These are phyloP conservation scores for Neofusicoccum sp. DNA, from an alignment of 2,329 filamentous ascomycete species.

Conservation along the genomic window DNA sequence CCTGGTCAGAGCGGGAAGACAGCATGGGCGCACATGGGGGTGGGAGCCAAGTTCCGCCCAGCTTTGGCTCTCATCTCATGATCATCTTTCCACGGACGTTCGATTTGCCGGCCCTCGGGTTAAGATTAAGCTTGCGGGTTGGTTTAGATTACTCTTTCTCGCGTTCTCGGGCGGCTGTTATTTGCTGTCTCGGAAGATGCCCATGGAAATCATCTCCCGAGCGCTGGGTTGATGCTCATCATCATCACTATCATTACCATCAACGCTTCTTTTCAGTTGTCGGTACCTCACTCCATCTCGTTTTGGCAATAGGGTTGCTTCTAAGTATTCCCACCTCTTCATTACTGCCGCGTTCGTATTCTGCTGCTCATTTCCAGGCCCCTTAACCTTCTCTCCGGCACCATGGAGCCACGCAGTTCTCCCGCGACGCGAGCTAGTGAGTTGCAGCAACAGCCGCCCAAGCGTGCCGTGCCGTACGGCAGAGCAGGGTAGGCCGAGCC, in stretches of 20 bases:
- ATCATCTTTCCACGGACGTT: neutral
- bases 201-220: slow-evolving; percentile 9
- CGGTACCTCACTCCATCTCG: neutral
- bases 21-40: neutral
- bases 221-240: neutral
- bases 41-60: neutral
- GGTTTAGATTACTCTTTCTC: neutral
- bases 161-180: neutral
- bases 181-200: neutral
- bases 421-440: neutral
- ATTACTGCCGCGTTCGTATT: neutral
- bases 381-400: neutral
- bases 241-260: neutral
- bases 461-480: slow-evolving; percentile 11
- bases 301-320: neutral
- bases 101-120: neutral
- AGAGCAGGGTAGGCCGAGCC: slow-evolving; percentile 3
- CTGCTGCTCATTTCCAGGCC: slow-evolving; percentile 1
- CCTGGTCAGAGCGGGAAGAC: neutral
- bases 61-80: neutral
- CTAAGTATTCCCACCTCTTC: neutral
- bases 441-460: neutral
- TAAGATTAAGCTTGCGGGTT: neutral
- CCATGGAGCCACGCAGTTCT: neutral
- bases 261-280: neutral